Percentiles rank a stretch among this genome's conserved stretches.
Conservation (phyloP, 495 filamentous ascomycete genomes). For the Neurospora sp. region DNA sequence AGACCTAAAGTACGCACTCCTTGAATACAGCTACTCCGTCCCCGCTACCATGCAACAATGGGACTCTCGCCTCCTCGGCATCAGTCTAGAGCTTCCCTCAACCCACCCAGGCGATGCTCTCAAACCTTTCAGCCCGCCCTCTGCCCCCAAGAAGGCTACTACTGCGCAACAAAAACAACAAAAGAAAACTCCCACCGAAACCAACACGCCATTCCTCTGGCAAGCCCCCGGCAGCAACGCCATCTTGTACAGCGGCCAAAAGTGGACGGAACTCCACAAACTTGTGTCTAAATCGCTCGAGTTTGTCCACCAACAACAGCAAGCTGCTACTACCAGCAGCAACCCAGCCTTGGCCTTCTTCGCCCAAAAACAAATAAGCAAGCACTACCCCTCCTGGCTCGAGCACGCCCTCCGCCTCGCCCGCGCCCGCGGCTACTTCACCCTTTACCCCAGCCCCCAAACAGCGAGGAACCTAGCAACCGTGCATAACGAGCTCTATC, state of each 20-base stretch:
- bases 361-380: constrained; percentile 41
- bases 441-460: constrained; percentile 57
- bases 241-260: constrained; percentile 68
- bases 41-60: constrained; percentile 31
- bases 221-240: constrained; percentile 74
- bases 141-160: constrained; percentile 11
- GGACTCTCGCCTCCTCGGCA: constrained; percentile 50
- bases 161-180: constrained; percentile 12
- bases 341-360: constrained; percentile 20
- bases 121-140: constrained; percentile 42
- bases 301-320: constrained; percentile 21
- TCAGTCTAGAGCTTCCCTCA: constrained; percentile 65
- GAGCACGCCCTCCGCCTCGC: constrained; percentile 67
- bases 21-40: constrained; percentile 64
- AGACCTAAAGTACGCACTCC: constrained; percentile 56
- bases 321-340: neutral
- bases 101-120: constrained; percentile 44
- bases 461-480: constrained; percentile 45
- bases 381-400: constrained; percentile 62
- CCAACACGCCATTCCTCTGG: constrained; percentile 58
- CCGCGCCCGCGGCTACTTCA: constrained; percentile 59
- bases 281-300: constrained; percentile 53
- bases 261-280: constrained; percentile 71
- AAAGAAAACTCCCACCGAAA: constrained; percentile 11
- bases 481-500: constrained; percentile 63